Evolutionary conservation across 2,329 filamentous ascomycete genomes (phyloP).

Genomic region (Orbilia oligospora): DNA sequence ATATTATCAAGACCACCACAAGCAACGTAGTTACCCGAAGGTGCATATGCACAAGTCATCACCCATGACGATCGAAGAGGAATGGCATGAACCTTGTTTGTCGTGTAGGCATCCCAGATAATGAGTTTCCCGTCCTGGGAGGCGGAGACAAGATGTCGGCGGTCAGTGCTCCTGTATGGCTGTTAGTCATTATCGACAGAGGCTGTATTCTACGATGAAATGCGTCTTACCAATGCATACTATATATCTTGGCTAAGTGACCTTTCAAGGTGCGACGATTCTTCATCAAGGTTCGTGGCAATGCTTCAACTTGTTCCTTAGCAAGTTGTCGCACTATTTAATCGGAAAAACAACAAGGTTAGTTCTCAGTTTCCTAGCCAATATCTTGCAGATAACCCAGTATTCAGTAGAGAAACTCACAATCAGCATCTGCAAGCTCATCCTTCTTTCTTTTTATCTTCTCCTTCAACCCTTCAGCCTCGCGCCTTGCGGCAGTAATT

Average conservation of each 20-base stretch:
- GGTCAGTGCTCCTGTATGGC: slow-evolving; percentile 75
- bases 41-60: slow-evolving; percentile 99
- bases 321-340: slow-evolving; percentile 80
- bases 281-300: slow-evolving; percentile 97
- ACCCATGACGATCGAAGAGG: slow-evolving; percentile 98
- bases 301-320: slow-evolving; percentile 89
- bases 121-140: slow-evolving; percentile 99
- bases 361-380: slow-evolving; percentile 2
- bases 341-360: slow-evolving; percentile 10
- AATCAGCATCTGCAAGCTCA: slow-evolving; percentile 96
- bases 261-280: slow-evolving; percentile 96
- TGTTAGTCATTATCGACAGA: slow-evolving; percentile 7
- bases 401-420: slow-evolving; percentile 74
- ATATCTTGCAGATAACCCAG: neutral
- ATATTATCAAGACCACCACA: slow-evolving; percentile 99
- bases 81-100: slow-evolving; percentile 99
- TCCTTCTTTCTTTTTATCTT: slow-evolving; percentile 99
- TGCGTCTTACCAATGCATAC: slow-evolving; percentile 94
- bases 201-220: neutral
- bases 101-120: slow-evolving; percentile 99
- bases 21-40: slow-evolving; percentile 97
- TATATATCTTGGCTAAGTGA: slow-evolving; percentile 98
- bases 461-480: slow-evolving; percentile 97
- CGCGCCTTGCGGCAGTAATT: slow-evolving; percentile 91
- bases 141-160: slow-evolving; percentile 94